Evolutionary conservation across 768 basidiomycete species (phyloP), one percentile per base, ranked within the genome.

Genomic region (Omphalotus guepiniiformis): DNA sequence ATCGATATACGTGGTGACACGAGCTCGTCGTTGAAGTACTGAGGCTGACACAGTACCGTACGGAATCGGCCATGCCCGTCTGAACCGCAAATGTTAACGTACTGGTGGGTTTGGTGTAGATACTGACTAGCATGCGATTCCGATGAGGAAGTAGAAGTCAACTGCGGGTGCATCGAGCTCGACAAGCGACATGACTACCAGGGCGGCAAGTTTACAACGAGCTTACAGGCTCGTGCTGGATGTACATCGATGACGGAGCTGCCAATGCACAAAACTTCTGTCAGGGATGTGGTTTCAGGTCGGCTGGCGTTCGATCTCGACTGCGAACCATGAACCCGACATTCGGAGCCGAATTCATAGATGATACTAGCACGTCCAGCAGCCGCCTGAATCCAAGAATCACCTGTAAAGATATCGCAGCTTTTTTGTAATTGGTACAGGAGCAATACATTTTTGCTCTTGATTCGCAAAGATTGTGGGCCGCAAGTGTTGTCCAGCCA

Each of bases 1-100:
- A 63, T 97, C 83, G 18, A 98, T 75, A 65, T 93, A 98, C 61
- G 84, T 83, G 16, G 88, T 91, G 39, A 98, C 40, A 93, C 72
- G 39, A 97, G 80, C 63, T 97, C 93, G 36, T 97, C 95, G 53
- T 91, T 92, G 34, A 93, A 8, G 96, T 94, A 22, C 89, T 80
- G 27, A 97, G 71, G 48, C 81, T 87, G 52, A 99, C 81, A 61
- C 92, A 91, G 63, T 93, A 99, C 8, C 94, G 88, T 50, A 98
- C 83, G 15, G 93, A 93, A 57, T 98, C 96, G 50, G 98, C 93
- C 79, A 97, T 93, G 25, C 94, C 96, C 48, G 98, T 96, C 63
- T 98, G 96, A 58, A 92, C 90, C 13, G 86, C 76, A 62, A 97
- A 94, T 2, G 93, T 93, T 21, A 99, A 76, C 0, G 96, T 95